Evolutionary conservation across 2,329 filamentous ascomycete species (phyloP).

Genomic region (Arthrobotrys sinensis): DNA sequence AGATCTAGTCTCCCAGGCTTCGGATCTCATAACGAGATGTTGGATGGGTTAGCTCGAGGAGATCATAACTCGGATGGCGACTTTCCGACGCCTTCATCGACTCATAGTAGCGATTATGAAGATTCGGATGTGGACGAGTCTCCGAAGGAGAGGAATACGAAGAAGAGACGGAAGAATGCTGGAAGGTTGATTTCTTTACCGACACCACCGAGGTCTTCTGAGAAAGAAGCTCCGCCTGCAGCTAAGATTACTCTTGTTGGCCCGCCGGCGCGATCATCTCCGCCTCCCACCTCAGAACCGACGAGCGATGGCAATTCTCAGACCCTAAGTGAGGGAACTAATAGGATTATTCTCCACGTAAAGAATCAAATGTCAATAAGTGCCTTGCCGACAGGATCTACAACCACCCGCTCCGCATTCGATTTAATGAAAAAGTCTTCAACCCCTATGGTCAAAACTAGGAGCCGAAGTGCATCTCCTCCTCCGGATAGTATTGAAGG

Average conservation of each 20-base stretch:
- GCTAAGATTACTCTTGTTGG: conserved; percentile 18
- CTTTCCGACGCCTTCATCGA: conserved; percentile 50
- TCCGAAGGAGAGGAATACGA: conserved; percentile 1
- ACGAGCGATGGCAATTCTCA: not conserved
- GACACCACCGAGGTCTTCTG: conserved; percentile 53
- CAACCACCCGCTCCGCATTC: conserved; percentile 45
- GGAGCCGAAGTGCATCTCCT: conserved; percentile 55
- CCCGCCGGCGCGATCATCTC: not conserved
- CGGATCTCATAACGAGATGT: conserved; percentile 1
- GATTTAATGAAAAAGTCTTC: conserved; percentile 52
- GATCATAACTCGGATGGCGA: conserved; percentile 37
- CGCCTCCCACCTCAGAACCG: not conserved
- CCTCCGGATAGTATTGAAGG: conserved; percentile 34
- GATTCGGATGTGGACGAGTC: conserved; percentile 37
- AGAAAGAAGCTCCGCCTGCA: conserved; percentile 32
- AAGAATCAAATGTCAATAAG: not conserved
- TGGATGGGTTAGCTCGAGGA: conserved; percentile 29
- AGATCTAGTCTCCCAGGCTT: conserved; percentile 10
- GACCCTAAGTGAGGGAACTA: not conserved
- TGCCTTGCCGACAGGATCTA: not conserved
- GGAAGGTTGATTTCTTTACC: conserved; percentile 21
- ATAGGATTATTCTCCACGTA: not conserved
- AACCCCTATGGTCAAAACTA: conserved; percentile 26
- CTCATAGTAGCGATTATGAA: conserved; percentile 47
- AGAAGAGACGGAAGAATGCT: conserved; percentile 37